Percentiles rank a stretch among this genome's conserved stretches.
Evolutionary conservation across 164 flowering plant species (phyloP).

Genomic region (Magnolia sinica): DNA sequence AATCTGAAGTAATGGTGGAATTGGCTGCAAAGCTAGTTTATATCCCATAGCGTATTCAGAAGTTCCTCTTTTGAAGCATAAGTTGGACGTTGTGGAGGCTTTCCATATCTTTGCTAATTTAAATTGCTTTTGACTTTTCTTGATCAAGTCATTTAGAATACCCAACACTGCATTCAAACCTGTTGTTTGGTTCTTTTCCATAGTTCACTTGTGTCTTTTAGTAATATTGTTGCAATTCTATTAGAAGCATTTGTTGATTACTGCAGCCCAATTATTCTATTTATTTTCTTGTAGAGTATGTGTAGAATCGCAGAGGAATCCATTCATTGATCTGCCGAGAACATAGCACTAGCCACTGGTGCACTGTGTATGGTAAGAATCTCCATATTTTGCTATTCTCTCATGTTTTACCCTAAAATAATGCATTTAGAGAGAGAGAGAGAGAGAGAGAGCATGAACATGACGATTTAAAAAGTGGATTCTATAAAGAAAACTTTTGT

Average conservation of each 20-base stretch:
- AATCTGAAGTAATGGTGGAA: too few relatives aligned
- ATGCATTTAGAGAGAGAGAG: not conserved
- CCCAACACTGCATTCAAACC: not conserved
- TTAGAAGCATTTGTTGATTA: not conserved
- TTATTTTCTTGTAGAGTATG: conserved; percentile 43
- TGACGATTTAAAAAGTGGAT: too few relatives aligned
- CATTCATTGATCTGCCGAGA: conserved; percentile 83
- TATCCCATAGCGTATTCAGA: too few relatives aligned
- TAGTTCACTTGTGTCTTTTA: conserved; percentile 1
- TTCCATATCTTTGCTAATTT: too few relatives aligned
- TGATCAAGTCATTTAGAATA: not conserved
- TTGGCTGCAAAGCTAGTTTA: too few relatives aligned
- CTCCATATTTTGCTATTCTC: not conserved
- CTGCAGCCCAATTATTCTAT: conserved; percentile 7
- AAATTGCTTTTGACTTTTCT: too few relatives aligned
- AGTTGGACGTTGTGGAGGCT: too few relatives aligned
- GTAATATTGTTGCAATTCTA: not conserved
- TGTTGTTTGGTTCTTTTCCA: not conserved
- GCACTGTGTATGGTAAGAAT: conserved; percentile 73
- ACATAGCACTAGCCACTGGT: conserved; percentile 75
- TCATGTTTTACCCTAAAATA: not conserved
- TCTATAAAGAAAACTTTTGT: too few relatives aligned
- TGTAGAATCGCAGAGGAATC: conserved; percentile 62
- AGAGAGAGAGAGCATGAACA: too few relatives aligned
- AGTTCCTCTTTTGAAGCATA: too few relatives aligned